Conservation (phyloP, 495 filamentous ascomycete species). For the Parathielavia appendiculata region DNA sequence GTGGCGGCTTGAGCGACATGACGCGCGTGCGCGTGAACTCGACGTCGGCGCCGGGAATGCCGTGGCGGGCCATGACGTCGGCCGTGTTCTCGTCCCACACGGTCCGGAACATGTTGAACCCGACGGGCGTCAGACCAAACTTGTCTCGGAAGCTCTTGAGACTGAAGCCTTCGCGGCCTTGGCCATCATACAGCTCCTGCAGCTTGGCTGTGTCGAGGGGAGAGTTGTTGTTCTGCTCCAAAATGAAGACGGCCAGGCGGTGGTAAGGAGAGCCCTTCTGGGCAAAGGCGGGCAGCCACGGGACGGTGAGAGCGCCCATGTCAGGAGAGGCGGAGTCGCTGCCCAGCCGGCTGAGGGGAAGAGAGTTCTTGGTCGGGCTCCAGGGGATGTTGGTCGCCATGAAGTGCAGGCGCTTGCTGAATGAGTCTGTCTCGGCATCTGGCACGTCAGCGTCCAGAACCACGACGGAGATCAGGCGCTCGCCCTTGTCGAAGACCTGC, state of each 20-base stretch:
- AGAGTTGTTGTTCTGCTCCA: constrained; percentile 65
- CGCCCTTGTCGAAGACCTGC: constrained; percentile 75
- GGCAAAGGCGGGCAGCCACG: constrained; percentile 79
- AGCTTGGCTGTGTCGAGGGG: constrained; percentile 56
- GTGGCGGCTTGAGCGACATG: constrained; percentile 46
- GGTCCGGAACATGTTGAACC: constrained; percentile 79
- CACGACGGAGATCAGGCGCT: constrained; percentile 74
- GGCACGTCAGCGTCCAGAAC: constrained; percentile 92
- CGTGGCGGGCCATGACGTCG: constrained; percentile 76
- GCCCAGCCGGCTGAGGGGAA: constrained; percentile 43
- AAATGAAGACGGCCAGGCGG: constrained; percentile 73
- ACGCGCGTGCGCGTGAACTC: constrained; percentile 73
- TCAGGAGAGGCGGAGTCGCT: constrained; percentile 7
- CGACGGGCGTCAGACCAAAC: constrained; percentile 65
- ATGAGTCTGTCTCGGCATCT: constrained; percentile 67
- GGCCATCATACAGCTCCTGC: constrained; percentile 43
- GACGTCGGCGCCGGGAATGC: constrained; percentile 67
- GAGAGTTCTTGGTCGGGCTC: constrained; percentile 42
- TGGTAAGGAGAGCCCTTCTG: constrained; percentile 92
- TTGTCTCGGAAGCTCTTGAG: constrained; percentile 66
- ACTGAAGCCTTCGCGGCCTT: constrained; percentile 59
- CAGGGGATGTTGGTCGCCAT: constrained; percentile 62
- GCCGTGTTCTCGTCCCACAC: constrained; percentile 83
- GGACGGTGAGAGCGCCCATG: constrained; percentile 57
- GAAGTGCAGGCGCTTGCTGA: constrained; percentile 77